These are phyloP conservation scores for Alternaria alternata DNA, from an alignment of 2,329 filamentous ascomycete genomes.

Conservation along the genomic window DNA sequence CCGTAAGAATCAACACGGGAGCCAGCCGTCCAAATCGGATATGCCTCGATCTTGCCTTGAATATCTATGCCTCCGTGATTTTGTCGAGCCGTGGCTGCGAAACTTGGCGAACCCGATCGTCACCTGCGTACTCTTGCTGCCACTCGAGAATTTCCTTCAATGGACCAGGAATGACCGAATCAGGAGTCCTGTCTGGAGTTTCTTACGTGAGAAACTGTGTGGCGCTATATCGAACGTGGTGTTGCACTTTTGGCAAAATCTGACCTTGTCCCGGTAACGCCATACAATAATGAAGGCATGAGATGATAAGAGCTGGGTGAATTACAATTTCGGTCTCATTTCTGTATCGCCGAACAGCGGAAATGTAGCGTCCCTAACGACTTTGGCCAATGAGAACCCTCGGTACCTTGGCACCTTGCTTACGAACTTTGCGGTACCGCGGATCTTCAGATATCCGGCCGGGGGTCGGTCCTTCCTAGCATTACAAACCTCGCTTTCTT, in stretches of 20 bases:
- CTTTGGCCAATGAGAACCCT: neutral
- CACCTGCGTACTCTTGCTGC: neutral
- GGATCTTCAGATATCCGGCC: conserved; percentile 3
- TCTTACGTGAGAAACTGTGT: neutral
- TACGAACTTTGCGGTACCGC: conserved; percentile 5
- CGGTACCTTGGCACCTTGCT: neutral
- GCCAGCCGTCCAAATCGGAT: neutral
- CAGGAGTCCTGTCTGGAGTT: neutral
- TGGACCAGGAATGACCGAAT: neutral
- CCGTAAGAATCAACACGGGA: neutral
- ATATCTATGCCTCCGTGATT: neutral
- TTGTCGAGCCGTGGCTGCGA: neutral
- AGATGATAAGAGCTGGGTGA: neutral
- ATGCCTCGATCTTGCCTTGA: neutral
- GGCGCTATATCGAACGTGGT: neutral
- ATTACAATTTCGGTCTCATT: neutral
- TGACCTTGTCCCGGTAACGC: neutral
- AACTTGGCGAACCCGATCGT: neutral
- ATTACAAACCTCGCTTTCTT: conserved; percentile 12
- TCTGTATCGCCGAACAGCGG: neutral
- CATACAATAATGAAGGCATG: neutral
- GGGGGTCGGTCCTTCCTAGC: neutral
- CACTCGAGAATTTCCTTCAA: neutral
- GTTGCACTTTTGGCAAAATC: neutral
- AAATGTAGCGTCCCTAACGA: neutral